phyloP scores from a whole-genome alignment of 176 grass and related monocot species.

The Cenchrus americanus region DNA sequence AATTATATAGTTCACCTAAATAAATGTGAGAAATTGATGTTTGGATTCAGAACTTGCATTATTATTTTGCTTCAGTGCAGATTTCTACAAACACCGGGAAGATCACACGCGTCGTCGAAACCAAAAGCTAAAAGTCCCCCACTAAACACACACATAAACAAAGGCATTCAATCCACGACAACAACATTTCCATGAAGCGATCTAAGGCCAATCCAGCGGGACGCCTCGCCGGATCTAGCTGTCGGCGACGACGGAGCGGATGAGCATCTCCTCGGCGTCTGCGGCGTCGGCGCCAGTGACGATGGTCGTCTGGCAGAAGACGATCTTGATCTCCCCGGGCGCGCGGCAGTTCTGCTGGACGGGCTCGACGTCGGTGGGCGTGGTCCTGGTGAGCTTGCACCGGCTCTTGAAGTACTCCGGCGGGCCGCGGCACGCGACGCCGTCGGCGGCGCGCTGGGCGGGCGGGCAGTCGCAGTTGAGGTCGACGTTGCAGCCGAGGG shows the following conservation, averaged over 20 bases:
- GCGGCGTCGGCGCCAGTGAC: background rate
- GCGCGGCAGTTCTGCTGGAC: constrained; percentile 60
- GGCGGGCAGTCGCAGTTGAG: constrained; percentile 52
- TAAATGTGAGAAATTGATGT: background rate
- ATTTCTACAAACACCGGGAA: background rate
- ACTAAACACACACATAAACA: constrained; percentile 3
- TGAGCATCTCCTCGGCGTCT: constrained; percentile 35
- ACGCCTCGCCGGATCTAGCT: constrained; percentile 27
- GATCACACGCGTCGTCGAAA: background rate
- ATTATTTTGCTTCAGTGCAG: background rate
- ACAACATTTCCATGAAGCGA: background rate
- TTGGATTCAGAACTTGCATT: background rate
- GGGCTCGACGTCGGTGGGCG: constrained; percentile 51
- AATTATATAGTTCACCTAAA: background rate
- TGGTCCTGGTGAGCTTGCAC: constrained; percentile 50
- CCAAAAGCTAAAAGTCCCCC: background rate
- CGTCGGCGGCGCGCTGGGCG: constrained; percentile 25
- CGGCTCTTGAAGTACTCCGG: constrained; percentile 39
- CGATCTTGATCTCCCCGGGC: constrained; percentile 54
- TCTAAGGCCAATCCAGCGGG: background rate
- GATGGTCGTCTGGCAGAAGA: constrained; percentile 50
- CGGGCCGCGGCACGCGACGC: constrained; percentile 39
- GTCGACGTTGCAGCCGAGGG: constrained; percentile 42
- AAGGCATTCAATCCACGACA: background rate
- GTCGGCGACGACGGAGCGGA: constrained; percentile 42